phyloP scores from a whole-genome alignment of 106 monocot species.

The Platanthera guangdongensis region DNA sequence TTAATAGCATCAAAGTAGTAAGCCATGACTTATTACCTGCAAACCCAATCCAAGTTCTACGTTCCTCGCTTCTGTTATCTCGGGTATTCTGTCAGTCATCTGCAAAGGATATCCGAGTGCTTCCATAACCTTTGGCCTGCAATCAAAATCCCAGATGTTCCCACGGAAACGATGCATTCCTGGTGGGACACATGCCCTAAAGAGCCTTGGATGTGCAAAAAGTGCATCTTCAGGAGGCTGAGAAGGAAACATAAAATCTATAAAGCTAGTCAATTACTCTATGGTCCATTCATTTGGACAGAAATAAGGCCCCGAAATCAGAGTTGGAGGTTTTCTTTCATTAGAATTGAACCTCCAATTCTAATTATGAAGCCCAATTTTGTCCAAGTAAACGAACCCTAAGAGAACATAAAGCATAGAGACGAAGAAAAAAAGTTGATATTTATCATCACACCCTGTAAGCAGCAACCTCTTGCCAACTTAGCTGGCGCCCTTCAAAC shows the following conservation, averaged over 20 bases:
- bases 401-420: not conserved
- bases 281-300: not conserved
- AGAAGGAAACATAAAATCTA: not conserved
- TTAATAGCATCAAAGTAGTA: not conserved
- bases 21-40: slow-evolving; percentile 43
- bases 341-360: too few species aligned
- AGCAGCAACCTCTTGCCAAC: slow-evolving; percentile 87
- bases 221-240: slow-evolving; percentile 98
- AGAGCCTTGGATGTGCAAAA: slow-evolving; percentile 90
- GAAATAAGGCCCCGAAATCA: not conserved
- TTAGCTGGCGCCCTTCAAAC: slow-evolving; percentile 72
- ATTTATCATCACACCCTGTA: slow-evolving; percentile 48
- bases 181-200: slow-evolving; percentile 96
- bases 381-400: too few species aligned
- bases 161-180: slow-evolving; percentile 98
- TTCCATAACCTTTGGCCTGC: slow-evolving; percentile 70
- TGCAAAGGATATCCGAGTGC: slow-evolving; percentile 68
- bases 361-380: too few species aligned
- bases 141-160: slow-evolving; percentile 94
- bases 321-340: not conserved
- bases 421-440: not conserved
- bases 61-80: slow-evolving; percentile 94
- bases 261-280: not conserved
- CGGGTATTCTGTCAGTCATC: slow-evolving; percentile 74
- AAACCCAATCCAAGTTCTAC: slow-evolving; percentile 96